Conservation (phyloP, 805 yeast genomes). For the Metschnikowia gelsemii region DNA sequence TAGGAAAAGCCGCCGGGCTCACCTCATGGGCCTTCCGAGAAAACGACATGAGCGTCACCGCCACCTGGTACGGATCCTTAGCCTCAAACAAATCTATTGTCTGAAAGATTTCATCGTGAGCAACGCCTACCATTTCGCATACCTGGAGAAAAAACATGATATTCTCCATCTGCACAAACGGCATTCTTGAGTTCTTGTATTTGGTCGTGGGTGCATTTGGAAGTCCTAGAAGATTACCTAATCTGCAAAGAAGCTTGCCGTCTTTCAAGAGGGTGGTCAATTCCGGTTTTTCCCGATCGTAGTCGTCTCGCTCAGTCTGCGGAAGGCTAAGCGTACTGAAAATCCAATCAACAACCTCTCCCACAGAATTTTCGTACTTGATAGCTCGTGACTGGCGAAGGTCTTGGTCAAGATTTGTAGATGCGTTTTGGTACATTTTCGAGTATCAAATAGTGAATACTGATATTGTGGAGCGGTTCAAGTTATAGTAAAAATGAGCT, state of each 20-base stretch:
- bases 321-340: slow-evolving; percentile 28
- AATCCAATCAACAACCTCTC: slow-evolving; percentile 57
- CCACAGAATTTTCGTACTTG: slow-evolving; percentile 47
- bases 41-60: slow-evolving; percentile 70
- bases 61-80: slow-evolving; percentile 74
- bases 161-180: slow-evolving; percentile 80
- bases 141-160: slow-evolving; percentile 67
- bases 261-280: slow-evolving; percentile 57
- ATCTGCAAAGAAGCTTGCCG: slow-evolving; percentile 47
- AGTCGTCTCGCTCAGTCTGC: slow-evolving; percentile 13
- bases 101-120: slow-evolving; percentile 79
- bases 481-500: not conserved
- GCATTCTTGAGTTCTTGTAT: slow-evolving; percentile 65
- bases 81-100: slow-evolving; percentile 72
- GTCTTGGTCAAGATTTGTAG: slow-evolving; percentile 64
- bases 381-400: slow-evolving; percentile 47
- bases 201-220: slow-evolving; percentile 37
- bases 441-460: not conserved
- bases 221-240: slow-evolving; percentile 30
- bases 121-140: slow-evolving; percentile 64
- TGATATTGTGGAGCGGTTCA: slow-evolving; percentile 4
- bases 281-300: slow-evolving; percentile 28
- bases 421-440: slow-evolving; percentile 18
- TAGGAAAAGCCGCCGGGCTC: slow-evolving; percentile 26
- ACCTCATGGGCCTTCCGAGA: slow-evolving; percentile 63